Evolutionary conservation across 306 rosid genomes (phyloP).

Genomic region (Arachis stenosperma): DNA sequence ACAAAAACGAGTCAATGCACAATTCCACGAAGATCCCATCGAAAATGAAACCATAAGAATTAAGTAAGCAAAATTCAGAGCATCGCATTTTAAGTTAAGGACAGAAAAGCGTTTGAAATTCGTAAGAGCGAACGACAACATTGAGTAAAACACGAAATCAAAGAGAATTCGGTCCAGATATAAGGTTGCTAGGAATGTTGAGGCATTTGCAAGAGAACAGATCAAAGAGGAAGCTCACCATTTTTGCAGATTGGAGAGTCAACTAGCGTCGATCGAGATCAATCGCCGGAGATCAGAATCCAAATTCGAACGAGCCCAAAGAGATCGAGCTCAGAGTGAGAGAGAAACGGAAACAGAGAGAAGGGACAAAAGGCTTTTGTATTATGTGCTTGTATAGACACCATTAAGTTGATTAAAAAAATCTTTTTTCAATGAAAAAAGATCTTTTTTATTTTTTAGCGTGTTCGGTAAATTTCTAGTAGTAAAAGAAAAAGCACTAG

Average conservation of each 20-base stretch:
- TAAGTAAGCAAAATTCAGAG: conserved; percentile 39
- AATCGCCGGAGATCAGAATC: conserved; percentile 51
- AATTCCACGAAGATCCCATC: conserved; percentile 57
- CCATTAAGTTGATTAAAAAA: no score
- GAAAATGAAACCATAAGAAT: conserved; percentile 39
- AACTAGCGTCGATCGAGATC: conserved; percentile 40
- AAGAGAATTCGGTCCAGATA: conserved; percentile 64
- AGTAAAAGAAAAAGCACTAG: no score
- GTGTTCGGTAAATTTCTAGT: no score
- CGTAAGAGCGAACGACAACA: background rate
- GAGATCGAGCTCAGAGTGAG: conserved; percentile 53
- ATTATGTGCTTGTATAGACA: no score
- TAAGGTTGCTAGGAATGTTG: conserved; percentile 47
- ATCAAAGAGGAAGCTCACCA: conserved; percentile 66
- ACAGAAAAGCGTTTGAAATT: conserved; percentile 13
- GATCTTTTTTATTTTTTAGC: no score
- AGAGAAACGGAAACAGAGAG: conserved; percentile 4
- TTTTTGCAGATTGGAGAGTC: conserved; percentile 50
- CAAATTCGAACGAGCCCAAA: conserved; percentile 44
- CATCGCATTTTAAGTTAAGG: conserved; percentile 21
- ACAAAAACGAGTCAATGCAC: conserved; percentile 46
- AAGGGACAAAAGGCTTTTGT: conserved; percentile 35
- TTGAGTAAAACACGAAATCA: conserved; percentile 48
- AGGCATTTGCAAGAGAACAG: conserved; percentile 28
- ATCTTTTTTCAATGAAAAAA: no score